Base-by-base conservation (phyloP, 768 basidiomycete species). In the Termitomyces sp. region DNA sequence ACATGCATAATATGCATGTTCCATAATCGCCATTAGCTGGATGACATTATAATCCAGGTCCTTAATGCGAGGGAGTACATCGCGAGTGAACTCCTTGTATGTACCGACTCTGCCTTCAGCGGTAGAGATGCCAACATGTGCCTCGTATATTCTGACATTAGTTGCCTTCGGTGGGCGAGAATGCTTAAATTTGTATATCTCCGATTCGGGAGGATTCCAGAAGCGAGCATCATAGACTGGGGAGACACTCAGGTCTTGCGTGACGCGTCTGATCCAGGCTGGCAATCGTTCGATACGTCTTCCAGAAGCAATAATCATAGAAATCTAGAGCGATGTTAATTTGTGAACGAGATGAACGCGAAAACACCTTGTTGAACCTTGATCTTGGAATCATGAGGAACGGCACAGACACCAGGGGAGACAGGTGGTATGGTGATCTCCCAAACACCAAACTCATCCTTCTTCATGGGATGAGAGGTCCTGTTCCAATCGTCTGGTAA, bases 1-100 rank as follows among this genome's bases (percentile, higher is more conserved):
- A 94, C 93, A 98, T 59, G 94, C 94, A 71, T 98, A 98, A 69
- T 98, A 98, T 2, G 95, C 90, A 66, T 98, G 94, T 68, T 97
- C 94, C 93, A 97, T 95, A 57, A 97, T 78, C 15, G 93, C 97
- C 97, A 99, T 99, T 62, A 98, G 79, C 71, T 99, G 97, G 59
- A 99, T 98, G 52, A 86, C 84, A 67, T 98, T 99, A 73, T 99
- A 99, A 9, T 94, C 97, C 24, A 98, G 78, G 55, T 84, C 83
- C 68, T 86, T 85, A 68, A 99, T 98, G 58, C 95, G 79, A 44
- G 90, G 90, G 19, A 99, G 78, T 45, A 90, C 71, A 65, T 96
- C 80, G 53, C 73, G 70, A 26, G 93, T 95, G 64, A 99, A 99
- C 71, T 98, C 97, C 67, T 88, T 93, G 80, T 98, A 99, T 2